phyloP scores from a whole-genome alignment of 495 filamentous ascomycete genomes.

The Saxophila tyrrhenica region DNA sequence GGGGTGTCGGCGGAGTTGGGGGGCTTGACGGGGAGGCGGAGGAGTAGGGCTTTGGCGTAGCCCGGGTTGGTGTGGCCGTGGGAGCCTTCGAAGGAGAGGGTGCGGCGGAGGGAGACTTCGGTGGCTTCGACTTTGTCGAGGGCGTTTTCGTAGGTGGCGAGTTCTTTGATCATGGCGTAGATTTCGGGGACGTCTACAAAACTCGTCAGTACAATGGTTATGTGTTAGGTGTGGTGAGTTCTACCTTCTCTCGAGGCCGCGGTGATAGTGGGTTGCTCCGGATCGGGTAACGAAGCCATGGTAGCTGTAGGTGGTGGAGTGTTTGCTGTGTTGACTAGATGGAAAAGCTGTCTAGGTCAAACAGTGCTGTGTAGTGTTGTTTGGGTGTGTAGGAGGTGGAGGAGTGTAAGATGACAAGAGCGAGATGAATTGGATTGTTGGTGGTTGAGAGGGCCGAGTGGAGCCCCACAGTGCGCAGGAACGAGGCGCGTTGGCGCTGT shows the following conservation, averaged over 20 bases:
- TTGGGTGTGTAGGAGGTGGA: background rate
- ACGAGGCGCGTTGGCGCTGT: too few species aligned
- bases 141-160: conserved; percentile 77
- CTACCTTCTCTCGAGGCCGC: conserved; percentile 23
- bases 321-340: background rate
- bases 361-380: background rate
- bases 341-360: background rate
- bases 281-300: background rate
- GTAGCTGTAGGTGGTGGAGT: background rate
- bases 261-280: conserved; percentile 15
- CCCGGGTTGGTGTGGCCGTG: conserved; percentile 14
- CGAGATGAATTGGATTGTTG: too few species aligned
- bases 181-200: conserved; percentile 69
- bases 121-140: conserved; percentile 69
- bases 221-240: background rate
- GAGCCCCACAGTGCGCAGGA: too few species aligned
- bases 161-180: conserved; percentile 71
- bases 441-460: too few species aligned
- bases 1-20: conserved; percentile 20
- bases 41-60: conserved; percentile 24
- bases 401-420: too few species aligned
- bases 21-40: conserved; percentile 33
- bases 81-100: conserved; percentile 60
- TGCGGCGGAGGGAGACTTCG: conserved; percentile 54
- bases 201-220: background rate